phyloP scores from a whole-genome alignment of 176 grass and related monocot genomes.

The bread wheat (Triticum aestivum) region DNA sequence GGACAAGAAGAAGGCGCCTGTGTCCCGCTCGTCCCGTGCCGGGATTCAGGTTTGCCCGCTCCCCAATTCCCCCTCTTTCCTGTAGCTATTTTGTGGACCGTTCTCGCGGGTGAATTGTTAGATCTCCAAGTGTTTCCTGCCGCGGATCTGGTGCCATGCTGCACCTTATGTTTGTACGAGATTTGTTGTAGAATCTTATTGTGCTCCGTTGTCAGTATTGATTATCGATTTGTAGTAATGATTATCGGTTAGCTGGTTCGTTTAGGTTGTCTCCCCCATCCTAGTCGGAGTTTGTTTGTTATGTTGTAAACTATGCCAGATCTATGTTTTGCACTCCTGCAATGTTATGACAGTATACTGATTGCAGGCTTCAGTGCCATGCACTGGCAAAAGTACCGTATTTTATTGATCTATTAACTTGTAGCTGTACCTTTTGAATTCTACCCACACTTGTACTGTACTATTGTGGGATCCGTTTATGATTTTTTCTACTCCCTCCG shows the following conservation, averaged over 20 bases:
- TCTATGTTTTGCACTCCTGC: background rate
- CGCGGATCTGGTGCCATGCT: background rate
- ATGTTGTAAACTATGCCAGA: background rate
- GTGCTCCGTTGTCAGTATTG: background rate
- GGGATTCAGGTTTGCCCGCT: slow-evolving; percentile 49
- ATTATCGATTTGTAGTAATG: background rate
- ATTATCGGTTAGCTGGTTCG: background rate
- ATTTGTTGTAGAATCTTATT: background rate
- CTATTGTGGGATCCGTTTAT: background rate
- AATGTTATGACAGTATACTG: background rate
- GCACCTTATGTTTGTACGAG: background rate
- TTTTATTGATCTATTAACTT: background rate
- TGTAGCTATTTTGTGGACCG: too few relatives aligned
- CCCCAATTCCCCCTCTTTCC: background rate
- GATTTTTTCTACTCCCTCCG: background rate
- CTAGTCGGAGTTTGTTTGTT: background rate
- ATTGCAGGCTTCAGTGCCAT: background rate
- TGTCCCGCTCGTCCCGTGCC: slow-evolving; percentile 67
- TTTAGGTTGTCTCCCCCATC: background rate
- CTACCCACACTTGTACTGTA: background rate
- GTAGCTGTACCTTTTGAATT: background rate
- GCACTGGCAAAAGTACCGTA: background rate
- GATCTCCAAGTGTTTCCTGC: background rate
- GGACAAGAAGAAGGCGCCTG: slow-evolving; percentile 67
- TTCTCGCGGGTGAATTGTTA: too few relatives aligned